Conservation (phyloP, 306 rosid species). For the Fragaria vesca region DNA sequence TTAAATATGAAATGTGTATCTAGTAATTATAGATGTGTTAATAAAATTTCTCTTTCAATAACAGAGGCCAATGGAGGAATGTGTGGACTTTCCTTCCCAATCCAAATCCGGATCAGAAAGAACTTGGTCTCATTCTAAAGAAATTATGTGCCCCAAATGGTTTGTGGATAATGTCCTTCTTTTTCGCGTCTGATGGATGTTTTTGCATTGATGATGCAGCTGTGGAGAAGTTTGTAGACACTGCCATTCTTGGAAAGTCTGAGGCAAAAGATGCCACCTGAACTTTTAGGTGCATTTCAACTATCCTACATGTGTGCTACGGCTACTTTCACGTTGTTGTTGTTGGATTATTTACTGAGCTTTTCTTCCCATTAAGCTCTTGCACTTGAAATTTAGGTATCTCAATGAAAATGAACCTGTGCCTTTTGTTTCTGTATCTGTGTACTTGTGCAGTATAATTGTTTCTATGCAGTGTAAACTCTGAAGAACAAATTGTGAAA, state of each 20-base stretch:
- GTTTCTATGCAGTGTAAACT: background rate
- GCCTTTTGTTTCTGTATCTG: background rate
- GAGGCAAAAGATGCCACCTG: constrained; percentile 79
- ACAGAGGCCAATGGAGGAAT: too few species aligned
- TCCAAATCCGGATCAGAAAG: too few species aligned
- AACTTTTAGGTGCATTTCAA: constrained; percentile 34
- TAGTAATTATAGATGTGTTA: too few species aligned
- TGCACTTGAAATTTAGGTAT: background rate
- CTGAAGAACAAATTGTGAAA: background rate
- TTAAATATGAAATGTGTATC: too few species aligned
- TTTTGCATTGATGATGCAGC: constrained; percentile 55
- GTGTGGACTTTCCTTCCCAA: too few species aligned
- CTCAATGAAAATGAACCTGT: background rate
- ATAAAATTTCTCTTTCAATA: too few species aligned
- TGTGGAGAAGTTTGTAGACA: constrained; percentile 62
- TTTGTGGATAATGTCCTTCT: too few species aligned
- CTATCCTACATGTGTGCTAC: background rate
- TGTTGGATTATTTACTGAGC: background rate
- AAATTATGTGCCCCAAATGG: too few species aligned
- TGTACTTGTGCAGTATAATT: background rate
- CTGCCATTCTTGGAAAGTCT: constrained; percentile 70
- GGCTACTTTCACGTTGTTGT: constrained; percentile 2
- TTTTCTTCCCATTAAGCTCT: background rate
- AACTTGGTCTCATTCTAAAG: too few species aligned
- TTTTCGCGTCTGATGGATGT: background rate